Base-by-base conservation (phyloP, 495 filamentous ascomycete genomes). In the Coniosporium apollinis region DNA sequence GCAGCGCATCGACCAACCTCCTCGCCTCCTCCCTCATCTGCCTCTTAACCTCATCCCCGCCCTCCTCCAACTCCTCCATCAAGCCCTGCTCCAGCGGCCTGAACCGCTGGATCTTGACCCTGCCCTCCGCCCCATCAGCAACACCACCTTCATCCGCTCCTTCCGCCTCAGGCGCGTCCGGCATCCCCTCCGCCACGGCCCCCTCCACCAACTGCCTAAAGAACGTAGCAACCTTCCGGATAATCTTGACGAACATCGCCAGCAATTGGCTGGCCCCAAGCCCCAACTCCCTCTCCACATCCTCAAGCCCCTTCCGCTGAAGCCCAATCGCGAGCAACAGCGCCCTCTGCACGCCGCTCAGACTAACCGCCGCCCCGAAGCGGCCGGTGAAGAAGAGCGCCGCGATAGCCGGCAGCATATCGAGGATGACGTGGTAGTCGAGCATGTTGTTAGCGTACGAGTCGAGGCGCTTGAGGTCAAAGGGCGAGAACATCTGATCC, bases 361-460 rank as follows among this genome's bases (percentile, higher is more conserved):
- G 62, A 36, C 66, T 75, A 45, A 91, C 62, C 6, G 24, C 24
- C 28, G 61, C 55, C 41, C 62, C 73, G 2, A 96, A 58, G 13
- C 73, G 70, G 34, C 81, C 79, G 5, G 68, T 69, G 58, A 99
- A 94, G 65, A 84, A 89, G 25, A 85, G 69, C 5, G 67, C 61
- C 4, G 91, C 70, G 33, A 96, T 70, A 4, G 61, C 65, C 2
- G 91, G 91, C 41, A 96, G 63, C 56, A 99, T 71, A 49, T 99
- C 91, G 22, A 96, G 66, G 36, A 99, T 89, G 45, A 94, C 87
- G 54, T 94, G 91, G 60, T 94, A 92, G 51, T 99, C 91, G 13
- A 99, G 68, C 57, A 94, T 77, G 51, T 93, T 94, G 57, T 89
- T 91, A 8, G 89, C 82, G 49, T 96, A 99, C 39, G 78, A 81